Evolutionary conservation across 2,329 filamentous ascomycete species (phyloP).

Genomic region (Exophiala alcalophila): DNA sequence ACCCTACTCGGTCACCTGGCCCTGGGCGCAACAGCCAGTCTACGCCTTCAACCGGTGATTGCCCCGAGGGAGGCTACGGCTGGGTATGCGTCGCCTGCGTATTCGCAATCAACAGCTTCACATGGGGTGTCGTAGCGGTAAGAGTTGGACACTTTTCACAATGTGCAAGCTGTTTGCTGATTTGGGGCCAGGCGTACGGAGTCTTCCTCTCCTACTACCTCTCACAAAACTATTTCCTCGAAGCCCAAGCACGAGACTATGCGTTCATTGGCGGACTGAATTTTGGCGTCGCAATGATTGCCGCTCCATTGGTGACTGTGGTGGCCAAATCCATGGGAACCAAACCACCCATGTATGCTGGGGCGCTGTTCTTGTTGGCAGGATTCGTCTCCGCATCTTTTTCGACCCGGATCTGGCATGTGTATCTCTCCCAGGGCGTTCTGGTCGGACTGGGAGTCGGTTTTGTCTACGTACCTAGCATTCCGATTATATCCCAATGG

Average conservation of each 20-base stretch:
- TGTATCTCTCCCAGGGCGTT: constrained; percentile 31
- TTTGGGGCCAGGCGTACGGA: constrained; percentile 39
- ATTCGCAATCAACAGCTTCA: constrained; percentile 33
- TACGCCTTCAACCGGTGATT: no score
- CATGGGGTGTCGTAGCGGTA: constrained; percentile 34
- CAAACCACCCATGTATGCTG: constrained; percentile 23
- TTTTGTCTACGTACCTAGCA: constrained; percentile 28
- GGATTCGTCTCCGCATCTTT: constrained; percentile 32
- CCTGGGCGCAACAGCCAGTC: no score
- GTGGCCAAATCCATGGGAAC: constrained; percentile 25
- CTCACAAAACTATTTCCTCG: constrained; percentile 30
- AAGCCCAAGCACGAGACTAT: constrained; percentile 30
- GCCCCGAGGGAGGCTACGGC: constrained; percentile 35
- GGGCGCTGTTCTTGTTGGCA: constrained; percentile 19
- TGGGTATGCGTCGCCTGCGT: constrained; percentile 31
- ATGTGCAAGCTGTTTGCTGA: constrained; percentile 1
- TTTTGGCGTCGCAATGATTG: constrained; percentile 29
- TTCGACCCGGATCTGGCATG: constrained; percentile 23
- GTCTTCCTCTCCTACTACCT: constrained; percentile 45
- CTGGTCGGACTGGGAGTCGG: constrained; percentile 31
- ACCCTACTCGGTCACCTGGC: no score
- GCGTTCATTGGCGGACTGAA: constrained; percentile 34
- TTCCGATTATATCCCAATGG: constrained; percentile 32
- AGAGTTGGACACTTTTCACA: constrained; percentile 6
- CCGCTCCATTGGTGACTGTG: constrained; percentile 31